Conservation (phyloP, 2,329 filamentous ascomycete species). For the Trichophyton benhamiae region DNA sequence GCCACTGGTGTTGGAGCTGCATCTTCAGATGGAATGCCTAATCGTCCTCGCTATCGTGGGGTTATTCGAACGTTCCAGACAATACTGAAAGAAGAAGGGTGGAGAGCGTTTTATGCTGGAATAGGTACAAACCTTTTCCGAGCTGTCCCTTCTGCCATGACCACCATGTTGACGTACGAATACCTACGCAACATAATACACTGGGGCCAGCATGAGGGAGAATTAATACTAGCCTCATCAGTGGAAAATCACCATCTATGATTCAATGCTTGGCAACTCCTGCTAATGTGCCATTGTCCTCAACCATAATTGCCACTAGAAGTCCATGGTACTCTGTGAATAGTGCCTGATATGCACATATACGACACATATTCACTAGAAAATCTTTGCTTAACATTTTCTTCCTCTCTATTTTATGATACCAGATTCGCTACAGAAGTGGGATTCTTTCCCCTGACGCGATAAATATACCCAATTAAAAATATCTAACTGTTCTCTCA, state of each 20-base stretch:
- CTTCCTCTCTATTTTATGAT: not conserved
- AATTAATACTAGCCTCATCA: conserved; percentile 4
- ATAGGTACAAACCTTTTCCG: conserved; percentile 97
- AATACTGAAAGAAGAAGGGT: conserved; percentile 83
- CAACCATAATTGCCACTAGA: not conserved
- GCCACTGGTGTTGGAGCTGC: conserved; percentile 29
- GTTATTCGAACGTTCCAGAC: conserved; percentile 69
- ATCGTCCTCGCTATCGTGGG: conserved; percentile 54
- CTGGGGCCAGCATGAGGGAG: conserved; percentile 43
- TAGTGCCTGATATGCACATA: not conserved
- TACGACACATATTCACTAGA: not conserved
- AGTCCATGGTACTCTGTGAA: not conserved
- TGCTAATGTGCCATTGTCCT: not conserved
- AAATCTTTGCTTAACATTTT: not conserved
- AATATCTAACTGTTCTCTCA: not conserved
- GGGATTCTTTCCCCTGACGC: not conserved
- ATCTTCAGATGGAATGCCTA: conserved; percentile 47
- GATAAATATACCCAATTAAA: not conserved
- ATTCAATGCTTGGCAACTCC: not conserved
- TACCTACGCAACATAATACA: conserved; percentile 49
- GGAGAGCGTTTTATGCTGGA: conserved; percentile 91
- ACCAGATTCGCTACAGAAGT: not conserved
- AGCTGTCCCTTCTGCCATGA: conserved; percentile 86
- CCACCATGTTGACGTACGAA: conserved; percentile 96
- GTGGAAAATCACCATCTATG: not conserved